Conservation (phyloP, 495 filamentous ascomycete genomes). For the Xylaria cubensis region DNA sequence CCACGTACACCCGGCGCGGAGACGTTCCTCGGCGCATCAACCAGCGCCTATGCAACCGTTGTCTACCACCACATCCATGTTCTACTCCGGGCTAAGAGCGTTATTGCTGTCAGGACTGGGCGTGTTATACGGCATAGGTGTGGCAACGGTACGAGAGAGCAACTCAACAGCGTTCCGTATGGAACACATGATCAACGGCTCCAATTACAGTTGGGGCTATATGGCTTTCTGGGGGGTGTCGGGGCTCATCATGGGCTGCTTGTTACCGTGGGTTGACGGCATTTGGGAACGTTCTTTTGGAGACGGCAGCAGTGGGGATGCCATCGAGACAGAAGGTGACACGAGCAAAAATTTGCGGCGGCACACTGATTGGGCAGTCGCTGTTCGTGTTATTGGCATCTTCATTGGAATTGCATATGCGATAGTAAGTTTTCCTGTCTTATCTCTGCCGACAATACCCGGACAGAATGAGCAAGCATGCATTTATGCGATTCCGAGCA, state of each 20-base stretch:
- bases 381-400: conserved; percentile 85
- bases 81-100: conserved; percentile 59
- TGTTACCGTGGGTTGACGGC: conserved; percentile 85
- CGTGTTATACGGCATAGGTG: conserved; percentile 81
- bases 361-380: conserved; percentile 75
- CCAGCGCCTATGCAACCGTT: conserved; percentile 20
- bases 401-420: conserved; percentile 97
- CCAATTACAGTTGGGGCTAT: conserved; percentile 68
- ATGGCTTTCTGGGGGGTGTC: conserved; percentile 80
- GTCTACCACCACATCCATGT: conserved; percentile 30
- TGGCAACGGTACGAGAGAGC: conserved; percentile 68
- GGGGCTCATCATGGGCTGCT: conserved; percentile 75
- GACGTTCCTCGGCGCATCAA: conserved; percentile 36
- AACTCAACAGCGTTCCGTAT: conserved; percentile 58
- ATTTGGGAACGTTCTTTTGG: conserved; percentile 56
- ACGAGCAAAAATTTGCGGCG: conserved; percentile 34
- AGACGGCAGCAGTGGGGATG: conserved; percentile 29
- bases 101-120: conserved; percentile 81
- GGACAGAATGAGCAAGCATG: neutral
- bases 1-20: conserved; percentile 27
- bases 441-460: neutral
- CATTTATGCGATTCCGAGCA: neutral
- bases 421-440: conserved; percentile 66
- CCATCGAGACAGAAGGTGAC: conserved; percentile 23
- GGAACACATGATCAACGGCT: conserved; percentile 57